These are phyloP conservation scores for Aegilops longissima DNA, from an alignment of 176 grass and related monocot genomes.

Conservation along the genomic window DNA sequence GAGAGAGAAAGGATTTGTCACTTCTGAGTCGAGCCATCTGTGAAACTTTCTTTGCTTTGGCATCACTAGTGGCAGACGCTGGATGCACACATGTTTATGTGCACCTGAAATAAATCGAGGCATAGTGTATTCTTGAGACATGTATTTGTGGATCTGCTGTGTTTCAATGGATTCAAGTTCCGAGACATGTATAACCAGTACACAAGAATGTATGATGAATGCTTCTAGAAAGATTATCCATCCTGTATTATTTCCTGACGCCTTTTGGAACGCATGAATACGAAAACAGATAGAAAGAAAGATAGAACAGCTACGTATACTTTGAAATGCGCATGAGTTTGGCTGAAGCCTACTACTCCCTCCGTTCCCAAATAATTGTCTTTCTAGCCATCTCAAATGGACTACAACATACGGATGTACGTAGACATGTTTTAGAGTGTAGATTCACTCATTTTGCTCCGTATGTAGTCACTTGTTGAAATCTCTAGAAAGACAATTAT, in stretches of 20 bases:
- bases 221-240: background rate
- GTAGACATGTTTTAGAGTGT: too few relatives aligned
- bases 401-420: too few relatives aligned
- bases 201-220: background rate
- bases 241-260: background rate
- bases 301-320: too few relatives aligned
- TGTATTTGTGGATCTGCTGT: background rate
- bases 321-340: too few relatives aligned
- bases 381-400: too few relatives aligned
- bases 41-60: constrained; percentile 10
- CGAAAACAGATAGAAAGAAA: too few relatives aligned
- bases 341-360: too few relatives aligned
- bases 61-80: background rate
- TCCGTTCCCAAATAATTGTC: too few relatives aligned
- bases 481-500: too few relatives aligned
- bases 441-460: too few relatives aligned
- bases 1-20: constrained; percentile 68
- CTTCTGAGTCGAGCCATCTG: constrained; percentile 19
- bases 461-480: too few relatives aligned
- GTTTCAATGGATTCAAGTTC: background rate
- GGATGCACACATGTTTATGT: background rate
- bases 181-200: background rate
- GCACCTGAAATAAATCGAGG: background rate
- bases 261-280: background rate
- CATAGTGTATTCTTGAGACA: background rate